A percentile compares a stretch with the other conserved stretches of the same genome.
Evolutionary conservation across 2,329 filamentous ascomycete genomes (phyloP).

Genomic region (Cladophialophora exuberans): DNA sequence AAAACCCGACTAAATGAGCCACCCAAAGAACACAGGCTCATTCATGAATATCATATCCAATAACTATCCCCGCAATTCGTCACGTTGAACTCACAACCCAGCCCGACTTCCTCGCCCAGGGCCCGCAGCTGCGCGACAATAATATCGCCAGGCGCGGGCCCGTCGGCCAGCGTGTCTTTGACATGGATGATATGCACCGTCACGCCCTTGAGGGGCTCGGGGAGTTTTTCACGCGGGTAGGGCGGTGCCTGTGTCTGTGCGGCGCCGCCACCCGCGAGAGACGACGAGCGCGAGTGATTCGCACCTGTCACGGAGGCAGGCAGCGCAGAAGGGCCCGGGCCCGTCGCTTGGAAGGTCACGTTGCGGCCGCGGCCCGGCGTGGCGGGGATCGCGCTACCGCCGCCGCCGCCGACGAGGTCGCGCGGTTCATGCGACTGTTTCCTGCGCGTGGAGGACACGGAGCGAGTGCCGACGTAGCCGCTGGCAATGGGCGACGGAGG

Average conservation of each 20-base stretch:
- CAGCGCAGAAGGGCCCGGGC: not conserved
- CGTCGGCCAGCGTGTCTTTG: slow-evolving; percentile 82
- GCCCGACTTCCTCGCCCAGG: slow-evolving; percentile 64
- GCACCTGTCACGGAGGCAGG: not conserved
- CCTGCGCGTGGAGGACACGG: slow-evolving; percentile 15
- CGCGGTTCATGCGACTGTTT: slow-evolving; percentile 23
- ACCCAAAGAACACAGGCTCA: too few relatives aligned
- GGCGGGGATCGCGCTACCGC: not conserved
- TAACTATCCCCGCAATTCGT: slow-evolving; percentile 66
- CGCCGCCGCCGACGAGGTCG: not conserved
- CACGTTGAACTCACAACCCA: slow-evolving; percentile 81
- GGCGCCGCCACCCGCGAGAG: not conserved
- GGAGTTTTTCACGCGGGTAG: slow-evolving; percentile 15
- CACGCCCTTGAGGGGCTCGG: slow-evolving; percentile 63
- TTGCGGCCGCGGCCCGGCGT: slow-evolving; percentile 15
- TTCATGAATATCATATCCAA: slow-evolving; percentile 35
- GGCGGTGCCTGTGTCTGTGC: too few relatives aligned
- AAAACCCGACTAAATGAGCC: too few relatives aligned
- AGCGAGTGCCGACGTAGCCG: slow-evolving; percentile 23
- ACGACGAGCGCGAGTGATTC: not conserved
- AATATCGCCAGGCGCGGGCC: slow-evolving; percentile 62
- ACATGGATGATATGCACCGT: slow-evolving; percentile 89
- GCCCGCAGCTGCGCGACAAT: slow-evolving; percentile 72
- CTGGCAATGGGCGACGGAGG: slow-evolving; percentile 16
- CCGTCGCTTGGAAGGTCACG: slow-evolving; percentile 18